These are phyloP conservation scores for Sporobolomyces phaffii DNA, from an alignment of 768 basidiomycete species.

Conservation along the genomic window DNA sequence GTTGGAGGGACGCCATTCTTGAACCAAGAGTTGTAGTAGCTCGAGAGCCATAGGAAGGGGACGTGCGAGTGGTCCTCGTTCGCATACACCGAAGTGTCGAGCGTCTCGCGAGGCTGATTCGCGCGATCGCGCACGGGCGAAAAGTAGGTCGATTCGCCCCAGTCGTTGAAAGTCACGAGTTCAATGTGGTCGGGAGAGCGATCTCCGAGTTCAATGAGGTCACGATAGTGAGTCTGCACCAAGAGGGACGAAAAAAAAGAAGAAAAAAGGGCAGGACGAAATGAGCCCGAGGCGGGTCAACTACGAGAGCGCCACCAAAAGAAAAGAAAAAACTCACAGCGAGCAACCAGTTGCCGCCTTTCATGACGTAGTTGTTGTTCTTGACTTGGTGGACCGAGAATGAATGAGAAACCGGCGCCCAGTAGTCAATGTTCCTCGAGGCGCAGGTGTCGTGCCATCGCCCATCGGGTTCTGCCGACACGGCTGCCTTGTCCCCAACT, in stretches of 20 bases:
- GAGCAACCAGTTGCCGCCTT: slow-evolving; percentile 9
- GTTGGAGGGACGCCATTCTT: slow-evolving; percentile 14
- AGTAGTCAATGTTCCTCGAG: slow-evolving; percentile 10
- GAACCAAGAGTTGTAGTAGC: slow-evolving; percentile 26
- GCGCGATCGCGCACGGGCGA: background rate
- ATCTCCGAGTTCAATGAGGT: slow-evolving; percentile 22
- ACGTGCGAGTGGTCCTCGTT: slow-evolving; percentile 11
- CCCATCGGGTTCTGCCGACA: slow-evolving; percentile 4
- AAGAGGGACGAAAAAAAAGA: background rate
- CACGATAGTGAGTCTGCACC: background rate
- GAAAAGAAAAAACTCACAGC: background rate
- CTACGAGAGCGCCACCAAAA: background rate
- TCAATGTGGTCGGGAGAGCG: slow-evolving; percentile 21
- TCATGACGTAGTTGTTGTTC: slow-evolving; percentile 11
- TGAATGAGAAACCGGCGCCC: background rate
- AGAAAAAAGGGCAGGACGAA: too few species aligned
- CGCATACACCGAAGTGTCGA: slow-evolving; percentile 22
- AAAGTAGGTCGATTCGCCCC: slow-evolving; percentile 30
- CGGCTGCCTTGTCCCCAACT: background rate
- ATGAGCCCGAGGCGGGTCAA: background rate
- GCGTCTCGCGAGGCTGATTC: background rate
- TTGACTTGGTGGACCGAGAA: slow-evolving; percentile 20
- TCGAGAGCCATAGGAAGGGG: slow-evolving; percentile 4
- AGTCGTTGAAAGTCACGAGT: slow-evolving; percentile 23
- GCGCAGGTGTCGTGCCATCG: background rate